These are phyloP conservation scores for Pigoraptor vietnamica DNA, from an alignment of 78 protist species.

Conservation along the genomic window DNA sequence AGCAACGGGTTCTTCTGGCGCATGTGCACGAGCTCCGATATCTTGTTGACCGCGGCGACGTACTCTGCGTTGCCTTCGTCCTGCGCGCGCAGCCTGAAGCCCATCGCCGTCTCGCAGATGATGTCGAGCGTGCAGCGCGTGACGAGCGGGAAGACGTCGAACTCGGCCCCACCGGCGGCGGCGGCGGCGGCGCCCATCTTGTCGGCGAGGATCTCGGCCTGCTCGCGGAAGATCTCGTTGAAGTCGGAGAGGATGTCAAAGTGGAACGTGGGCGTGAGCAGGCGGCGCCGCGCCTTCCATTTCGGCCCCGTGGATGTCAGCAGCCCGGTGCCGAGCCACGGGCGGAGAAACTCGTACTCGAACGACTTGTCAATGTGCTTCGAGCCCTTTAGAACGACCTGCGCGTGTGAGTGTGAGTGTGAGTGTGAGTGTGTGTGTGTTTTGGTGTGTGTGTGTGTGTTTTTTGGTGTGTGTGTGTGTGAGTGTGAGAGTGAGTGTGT, in stretches of 20 bases:
- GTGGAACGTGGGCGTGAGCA: constrained; percentile 2
- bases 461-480: too few relatives aligned
- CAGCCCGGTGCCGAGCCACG: constrained; percentile 9
- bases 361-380: neutral
- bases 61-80: neutral
- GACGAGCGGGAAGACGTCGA: neutral
- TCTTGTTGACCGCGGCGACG: neutral
- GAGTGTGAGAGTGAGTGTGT: too few relatives aligned
- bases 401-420: neutral
- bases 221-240: neutral
- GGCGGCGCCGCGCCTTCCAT: neutral
- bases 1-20: neutral
- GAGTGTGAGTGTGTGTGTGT: too few relatives aligned
- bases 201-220: neutral
- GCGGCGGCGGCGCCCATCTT: neutral
- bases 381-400: neutral
- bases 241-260: neutral
- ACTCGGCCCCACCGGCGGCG: neutral
- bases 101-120: constrained; percentile 14
- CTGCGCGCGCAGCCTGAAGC: neutral
- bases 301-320: neutral
- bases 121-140: neutral
- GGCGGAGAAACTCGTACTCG: neutral
- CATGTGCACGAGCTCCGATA: neutral
- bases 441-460: too few relatives aligned